These are phyloP conservation scores for Xylaria scruposa DNA, from an alignment of 495 filamentous ascomycete genomes.

Conservation along the genomic window DNA sequence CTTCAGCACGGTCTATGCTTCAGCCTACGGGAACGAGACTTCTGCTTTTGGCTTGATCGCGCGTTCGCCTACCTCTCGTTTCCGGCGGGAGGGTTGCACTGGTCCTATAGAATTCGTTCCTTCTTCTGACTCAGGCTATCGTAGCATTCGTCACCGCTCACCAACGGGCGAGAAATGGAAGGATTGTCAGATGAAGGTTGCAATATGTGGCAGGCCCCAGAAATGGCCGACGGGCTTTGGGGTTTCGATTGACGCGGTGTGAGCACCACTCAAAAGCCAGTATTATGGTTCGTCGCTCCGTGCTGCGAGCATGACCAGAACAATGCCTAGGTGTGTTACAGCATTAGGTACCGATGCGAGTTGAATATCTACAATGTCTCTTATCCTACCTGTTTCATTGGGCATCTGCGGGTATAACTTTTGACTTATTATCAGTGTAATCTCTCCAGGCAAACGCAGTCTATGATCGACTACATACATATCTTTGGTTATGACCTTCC, in stretches of 20 bases:
- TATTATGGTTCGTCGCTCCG: neutral
- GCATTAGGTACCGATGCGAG: constrained; percentile 6
- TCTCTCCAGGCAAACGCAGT: neutral
- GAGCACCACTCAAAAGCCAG: neutral
- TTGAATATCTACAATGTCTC: constrained; percentile 6
- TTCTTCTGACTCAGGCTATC: constrained; percentile 21
- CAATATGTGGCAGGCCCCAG: constrained; percentile 13
- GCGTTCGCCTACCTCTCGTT: neutral
- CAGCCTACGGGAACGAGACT: neutral
- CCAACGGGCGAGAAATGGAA: neutral
- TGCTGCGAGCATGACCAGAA: constrained; percentile 13
- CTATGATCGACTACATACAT: neutral
- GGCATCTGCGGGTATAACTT: neutral
- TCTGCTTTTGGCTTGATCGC: constrained; percentile 8
- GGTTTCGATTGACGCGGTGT: neutral
- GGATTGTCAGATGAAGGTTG: constrained; percentile 24
- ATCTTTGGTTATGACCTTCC: neutral
- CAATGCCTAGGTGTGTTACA: constrained; percentile 7
- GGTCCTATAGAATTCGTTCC: constrained; percentile 17
- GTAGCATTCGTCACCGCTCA: constrained; percentile 15
- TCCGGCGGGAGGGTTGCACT: constrained; percentile 6
- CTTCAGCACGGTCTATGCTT: neutral
- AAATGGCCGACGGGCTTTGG: neutral
- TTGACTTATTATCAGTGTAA: constrained; percentile 2
- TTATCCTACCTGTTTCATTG: constrained; percentile 1